Evolutionary conservation across 805 yeast genomes (phyloP).

Genomic region (Nakazawaea sp.): DNA sequence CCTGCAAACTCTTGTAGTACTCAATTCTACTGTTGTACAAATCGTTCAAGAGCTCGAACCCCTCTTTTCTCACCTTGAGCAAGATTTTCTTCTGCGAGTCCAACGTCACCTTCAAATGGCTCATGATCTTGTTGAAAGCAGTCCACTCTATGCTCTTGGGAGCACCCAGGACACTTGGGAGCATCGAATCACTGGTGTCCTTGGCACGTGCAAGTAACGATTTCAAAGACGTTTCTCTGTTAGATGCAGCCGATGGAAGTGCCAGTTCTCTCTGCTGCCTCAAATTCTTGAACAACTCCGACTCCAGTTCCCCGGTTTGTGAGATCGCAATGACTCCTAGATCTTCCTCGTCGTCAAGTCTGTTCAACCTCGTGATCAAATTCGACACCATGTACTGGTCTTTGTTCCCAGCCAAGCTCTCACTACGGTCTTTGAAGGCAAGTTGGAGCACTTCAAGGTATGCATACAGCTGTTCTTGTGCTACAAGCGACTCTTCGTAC

Average conservation of each 20-base stretch:
- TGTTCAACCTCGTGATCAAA: slow-evolving; percentile 12
- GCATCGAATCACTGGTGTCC: slow-evolving; percentile 21
- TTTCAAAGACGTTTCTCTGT: slow-evolving; percentile 25
- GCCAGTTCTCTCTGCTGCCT: slow-evolving; percentile 23
- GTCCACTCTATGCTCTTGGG: slow-evolving; percentile 15
- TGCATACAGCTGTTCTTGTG: slow-evolving; percentile 64
- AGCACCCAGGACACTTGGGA: slow-evolving; percentile 15
- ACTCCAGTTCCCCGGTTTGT: slow-evolving; percentile 7
- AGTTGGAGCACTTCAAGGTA: slow-evolving; percentile 49
- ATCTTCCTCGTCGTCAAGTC: slow-evolving; percentile 12
- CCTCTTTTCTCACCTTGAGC: slow-evolving; percentile 35
- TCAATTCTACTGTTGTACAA: slow-evolving; percentile 75
- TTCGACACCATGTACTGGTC: slow-evolving; percentile 11
- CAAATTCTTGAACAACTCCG: slow-evolving; percentile 23
- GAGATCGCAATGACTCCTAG: not conserved
- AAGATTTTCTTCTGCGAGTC: slow-evolving; percentile 38
- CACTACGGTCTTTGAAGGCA: slow-evolving; percentile 37
- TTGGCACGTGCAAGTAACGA: slow-evolving; percentile 25
- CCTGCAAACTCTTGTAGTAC: slow-evolving; percentile 81
- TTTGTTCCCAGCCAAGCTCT: slow-evolving; percentile 23
- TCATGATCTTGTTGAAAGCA: slow-evolving; percentile 14
- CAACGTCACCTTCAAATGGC: slow-evolving; percentile 23
- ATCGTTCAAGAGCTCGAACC: slow-evolving; percentile 46
- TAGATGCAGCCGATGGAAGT: slow-evolving; percentile 26
- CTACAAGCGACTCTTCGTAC: slow-evolving; percentile 65